These are phyloP conservation scores for Buddleja alternifolia DNA, from an alignment of 257 asterid species.

Conservation along the genomic window DNA sequence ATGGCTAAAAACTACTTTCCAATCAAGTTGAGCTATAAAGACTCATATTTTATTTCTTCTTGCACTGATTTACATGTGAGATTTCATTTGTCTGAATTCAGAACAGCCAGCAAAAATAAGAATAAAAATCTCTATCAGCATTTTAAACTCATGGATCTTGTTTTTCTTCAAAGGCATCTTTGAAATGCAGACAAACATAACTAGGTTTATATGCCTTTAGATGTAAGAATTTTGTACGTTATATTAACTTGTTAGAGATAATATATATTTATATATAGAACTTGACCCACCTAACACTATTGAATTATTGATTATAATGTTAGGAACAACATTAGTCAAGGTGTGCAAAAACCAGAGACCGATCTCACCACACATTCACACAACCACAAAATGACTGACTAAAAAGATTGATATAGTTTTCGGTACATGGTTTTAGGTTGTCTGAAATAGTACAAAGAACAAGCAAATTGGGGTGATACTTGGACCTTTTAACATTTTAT, in stretches of 20 bases:
- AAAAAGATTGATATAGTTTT: too few species aligned
- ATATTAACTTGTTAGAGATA: too few species aligned
- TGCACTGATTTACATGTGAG: slow-evolving; percentile 28
- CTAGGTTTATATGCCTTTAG: not conserved
- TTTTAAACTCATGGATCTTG: not conserved
- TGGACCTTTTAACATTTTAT: too few species aligned
- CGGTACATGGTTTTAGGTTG: not conserved
- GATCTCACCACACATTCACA: too few species aligned
- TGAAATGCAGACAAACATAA: slow-evolving; percentile 14
- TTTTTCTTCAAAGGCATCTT: not conserved
- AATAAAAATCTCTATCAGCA: not conserved
- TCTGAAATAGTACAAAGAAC: not conserved
- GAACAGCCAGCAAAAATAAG: slow-evolving; percentile 16
- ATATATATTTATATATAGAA: too few species aligned
- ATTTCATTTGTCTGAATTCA: slow-evolving; percentile 6
- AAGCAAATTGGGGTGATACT: not conserved
- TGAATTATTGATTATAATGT: too few species aligned
- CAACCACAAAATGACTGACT: too few species aligned
- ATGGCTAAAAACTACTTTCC: slow-evolving; percentile 9
- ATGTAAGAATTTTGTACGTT: not conserved
- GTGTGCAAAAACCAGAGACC: too few species aligned
- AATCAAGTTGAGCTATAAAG: slow-evolving; percentile 5
- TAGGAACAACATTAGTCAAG: too few species aligned
- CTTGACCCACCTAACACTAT: too few species aligned
- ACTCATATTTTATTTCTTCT: not conserved